Evolutionary conservation across 176 grass and related monocot genomes (phyloP).

Genomic region (barley (Hordeum vulgare)): DNA sequence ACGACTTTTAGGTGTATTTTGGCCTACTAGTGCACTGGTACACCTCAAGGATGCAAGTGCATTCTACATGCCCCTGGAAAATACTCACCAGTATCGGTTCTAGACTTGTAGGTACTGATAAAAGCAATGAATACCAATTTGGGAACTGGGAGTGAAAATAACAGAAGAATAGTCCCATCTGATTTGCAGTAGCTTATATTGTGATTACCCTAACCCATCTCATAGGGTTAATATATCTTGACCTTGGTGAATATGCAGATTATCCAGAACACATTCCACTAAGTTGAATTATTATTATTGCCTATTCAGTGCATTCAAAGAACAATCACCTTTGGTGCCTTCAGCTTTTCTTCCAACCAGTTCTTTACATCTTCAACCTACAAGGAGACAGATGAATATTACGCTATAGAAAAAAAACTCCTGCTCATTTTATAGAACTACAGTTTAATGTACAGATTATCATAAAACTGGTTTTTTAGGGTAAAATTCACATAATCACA

Average conservation of each 20-base stretch:
- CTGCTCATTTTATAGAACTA: background rate
- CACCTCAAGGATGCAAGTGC: background rate
- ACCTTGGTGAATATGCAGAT: background rate
- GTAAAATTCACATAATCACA: background rate
- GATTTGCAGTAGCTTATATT: background rate
- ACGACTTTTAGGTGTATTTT: background rate
- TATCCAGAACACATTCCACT: slow-evolving; percentile 19
- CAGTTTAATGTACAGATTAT: background rate
- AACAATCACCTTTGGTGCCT: slow-evolving; percentile 55
- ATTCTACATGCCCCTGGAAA: background rate
- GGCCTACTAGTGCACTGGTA: background rate
- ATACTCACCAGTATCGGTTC: background rate
- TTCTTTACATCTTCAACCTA: slow-evolving; percentile 91
- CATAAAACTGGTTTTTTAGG: background rate
- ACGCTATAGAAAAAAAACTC: background rate
- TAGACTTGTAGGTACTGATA: background rate
- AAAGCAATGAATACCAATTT: background rate
- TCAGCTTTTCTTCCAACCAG: slow-evolving; percentile 84
- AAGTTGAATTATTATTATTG: background rate
- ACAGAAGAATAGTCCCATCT: background rate
- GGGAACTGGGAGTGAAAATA: background rate
- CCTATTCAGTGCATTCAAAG: background rate
- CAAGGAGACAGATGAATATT: slow-evolving; percentile 20
- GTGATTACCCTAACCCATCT: background rate
- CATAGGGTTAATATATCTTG: background rate